Evolutionary conservation across 2,329 filamentous ascomycete species (phyloP), one percentile per base, ranked within the genome.

Genomic region (Colletotrichum gloeosporioides): DNA sequence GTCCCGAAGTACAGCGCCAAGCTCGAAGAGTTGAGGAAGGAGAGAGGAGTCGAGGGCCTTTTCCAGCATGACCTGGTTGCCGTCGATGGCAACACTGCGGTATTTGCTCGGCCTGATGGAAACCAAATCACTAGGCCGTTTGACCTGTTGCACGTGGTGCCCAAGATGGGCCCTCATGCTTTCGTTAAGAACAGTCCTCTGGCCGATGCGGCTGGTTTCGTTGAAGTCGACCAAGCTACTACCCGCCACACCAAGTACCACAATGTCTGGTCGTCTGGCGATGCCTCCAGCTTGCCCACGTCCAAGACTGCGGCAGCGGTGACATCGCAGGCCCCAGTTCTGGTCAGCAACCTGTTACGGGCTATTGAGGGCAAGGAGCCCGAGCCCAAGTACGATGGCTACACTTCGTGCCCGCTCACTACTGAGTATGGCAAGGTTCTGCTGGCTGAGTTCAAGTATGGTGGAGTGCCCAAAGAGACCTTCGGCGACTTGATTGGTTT

Each of bases 361-460:
- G 78, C 84, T 0, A 79, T 89, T 67, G 86, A 90, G 18, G 89
- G 88, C 39, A 87, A 88, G 78, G 81, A 85, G 12, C 82, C 84
- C 1, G 83, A 88, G 25, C 84, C 85, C 0, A 78, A 77, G 2
- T 91, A 91, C 72, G 89, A 91, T 76, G 89, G 89, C 4, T 91
- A 91, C 82, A 90, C 89, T 6, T 90, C 89, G 0, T 91, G 89
- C 79, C 90, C 89, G 7, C 84, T 91, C 3, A 61, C 87, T 75
- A 91, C 89, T 3, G 87, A 92, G 78, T 91, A 92, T 77, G 90
- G 90, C 75, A 92, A 93, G 84, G 90, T 93, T 2, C 84, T 93
- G 25, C 88, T 93, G 10, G 91, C 91, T 0, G 92, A 93, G 82
- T 93, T 93, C 85, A 92, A 91, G 84, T 93, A 93, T 77, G 91